Evolutionary conservation across 2,329 filamentous ascomycete genomes (phyloP).

Genomic region (Sporothrix protearum): DNA sequence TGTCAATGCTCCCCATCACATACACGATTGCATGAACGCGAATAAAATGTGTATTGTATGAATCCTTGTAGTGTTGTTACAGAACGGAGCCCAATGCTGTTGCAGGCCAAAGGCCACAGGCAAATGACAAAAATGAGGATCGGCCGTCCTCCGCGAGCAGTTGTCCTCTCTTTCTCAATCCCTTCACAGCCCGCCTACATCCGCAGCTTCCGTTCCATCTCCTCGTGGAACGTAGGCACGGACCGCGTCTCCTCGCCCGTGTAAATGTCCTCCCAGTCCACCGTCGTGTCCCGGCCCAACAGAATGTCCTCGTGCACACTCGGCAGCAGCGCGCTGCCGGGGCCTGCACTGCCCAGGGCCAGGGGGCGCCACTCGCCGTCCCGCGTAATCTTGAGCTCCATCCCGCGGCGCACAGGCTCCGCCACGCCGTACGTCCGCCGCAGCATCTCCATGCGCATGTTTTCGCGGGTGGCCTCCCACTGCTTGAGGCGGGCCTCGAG

Average conservation of each 20-base stretch:
- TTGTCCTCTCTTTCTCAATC: no score
- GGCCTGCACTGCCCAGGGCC: slow-evolving; percentile 58
- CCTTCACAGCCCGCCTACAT: slow-evolving; percentile 50
- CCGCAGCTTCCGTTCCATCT: slow-evolving; percentile 90
- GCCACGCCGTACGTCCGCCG: slow-evolving; percentile 85
- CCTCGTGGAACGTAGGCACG: slow-evolving; percentile 73
- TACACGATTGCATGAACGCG: not conserved
- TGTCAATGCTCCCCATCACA: not conserved
- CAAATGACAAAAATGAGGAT: not conserved
- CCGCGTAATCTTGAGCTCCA: slow-evolving; percentile 88
- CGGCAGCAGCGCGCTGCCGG: slow-evolving; percentile 37
- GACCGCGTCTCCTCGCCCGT: slow-evolving; percentile 70
- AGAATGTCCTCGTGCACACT: slow-evolving; percentile 88
- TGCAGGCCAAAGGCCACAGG: not conserved
- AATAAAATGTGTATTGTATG: slow-evolving; percentile 9
- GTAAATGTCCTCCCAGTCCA: slow-evolving; percentile 94
- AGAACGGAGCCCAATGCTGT: not conserved
- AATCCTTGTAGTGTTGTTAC: slow-evolving; percentile 9
- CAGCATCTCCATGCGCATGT: slow-evolving; percentile 81
- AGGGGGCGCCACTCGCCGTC: slow-evolving; percentile 76
- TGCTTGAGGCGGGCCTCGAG: slow-evolving; percentile 84
- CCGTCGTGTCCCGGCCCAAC: slow-evolving; percentile 68
- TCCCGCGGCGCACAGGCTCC: slow-evolving; percentile 85
- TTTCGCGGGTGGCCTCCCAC: slow-evolving; percentile 88
- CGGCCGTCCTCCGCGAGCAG: not conserved